Conservation (phyloP, 495 filamentous ascomycete species). For the Trichoderma virens region DNA sequence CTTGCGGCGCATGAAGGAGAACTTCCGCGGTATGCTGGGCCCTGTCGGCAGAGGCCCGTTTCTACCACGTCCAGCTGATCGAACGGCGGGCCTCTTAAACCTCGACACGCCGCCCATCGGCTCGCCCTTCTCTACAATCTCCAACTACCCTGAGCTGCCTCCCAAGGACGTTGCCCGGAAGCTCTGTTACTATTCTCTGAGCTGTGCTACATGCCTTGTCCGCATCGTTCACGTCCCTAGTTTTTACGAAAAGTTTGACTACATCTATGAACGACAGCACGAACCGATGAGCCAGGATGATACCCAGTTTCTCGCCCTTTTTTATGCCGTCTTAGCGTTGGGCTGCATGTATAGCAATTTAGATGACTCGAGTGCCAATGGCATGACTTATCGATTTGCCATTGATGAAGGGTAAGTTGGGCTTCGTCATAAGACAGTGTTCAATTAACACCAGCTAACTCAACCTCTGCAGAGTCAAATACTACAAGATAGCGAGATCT, state of each 20-base stretch:
- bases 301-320: slow-evolving; percentile 70
- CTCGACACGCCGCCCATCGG: slow-evolving; percentile 64
- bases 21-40: slow-evolving; percentile 60
- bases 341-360: slow-evolving; percentile 73
- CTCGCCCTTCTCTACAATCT: slow-evolving; percentile 46
- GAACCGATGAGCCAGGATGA: slow-evolving; percentile 68
- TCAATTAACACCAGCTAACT: neutral
- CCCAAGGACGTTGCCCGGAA: slow-evolving; percentile 54
- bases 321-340: slow-evolving; percentile 78
- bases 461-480: slow-evolving; percentile 57
- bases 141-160: slow-evolving; percentile 63
- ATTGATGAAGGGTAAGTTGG: slow-evolving; percentile 70
- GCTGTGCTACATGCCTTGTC: slow-evolving; percentile 76
- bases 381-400: slow-evolving; percentile 53
- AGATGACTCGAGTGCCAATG: slow-evolving; percentile 26
- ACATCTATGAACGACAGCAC: slow-evolving; percentile 63
- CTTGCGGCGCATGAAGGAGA: slow-evolving; percentile 72
- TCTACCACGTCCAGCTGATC: slow-evolving; percentile 33
- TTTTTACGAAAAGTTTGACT: slow-evolving; percentile 71
- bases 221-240: slow-evolving; percentile 83
- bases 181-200: slow-evolving; percentile 69
- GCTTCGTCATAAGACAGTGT: neutral
- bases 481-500: slow-evolving; percentile 66
- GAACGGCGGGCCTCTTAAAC: slow-evolving; percentile 26
- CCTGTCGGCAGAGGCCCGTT: slow-evolving; percentile 42